Conservation (phyloP, 1,139 yeast species). For the Pneumocystis carinii region DNA sequence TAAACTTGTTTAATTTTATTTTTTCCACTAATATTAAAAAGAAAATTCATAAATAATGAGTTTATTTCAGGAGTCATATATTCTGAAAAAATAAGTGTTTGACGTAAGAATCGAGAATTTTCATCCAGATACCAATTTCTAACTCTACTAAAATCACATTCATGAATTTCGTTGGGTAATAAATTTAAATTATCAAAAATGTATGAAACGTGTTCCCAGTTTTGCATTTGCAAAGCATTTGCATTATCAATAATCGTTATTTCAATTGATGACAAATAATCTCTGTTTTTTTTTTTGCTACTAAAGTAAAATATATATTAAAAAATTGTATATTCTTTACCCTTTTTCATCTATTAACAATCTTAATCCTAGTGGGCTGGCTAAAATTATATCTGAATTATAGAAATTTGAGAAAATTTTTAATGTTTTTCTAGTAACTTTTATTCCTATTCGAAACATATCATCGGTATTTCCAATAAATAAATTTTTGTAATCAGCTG, state of each 20-base stretch:
- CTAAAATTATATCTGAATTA: slow-evolving; percentile 70
- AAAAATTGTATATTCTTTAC: slow-evolving; percentile 1
- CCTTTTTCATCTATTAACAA: slow-evolving; percentile 48
- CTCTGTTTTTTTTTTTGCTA: slow-evolving; percentile 30
- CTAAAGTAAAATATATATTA: slow-evolving; percentile 4
- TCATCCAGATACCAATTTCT: slow-evolving; percentile 89
- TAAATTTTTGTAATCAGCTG: slow-evolving; percentile 63
- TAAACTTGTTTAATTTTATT: slow-evolving; percentile 34
- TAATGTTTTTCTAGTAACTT: slow-evolving; percentile 74
- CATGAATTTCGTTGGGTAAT: slow-evolving; percentile 64
- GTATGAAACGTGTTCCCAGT: slow-evolving; percentile 66
- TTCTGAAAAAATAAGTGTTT: slow-evolving; percentile 59
- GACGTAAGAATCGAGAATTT: slow-evolving; percentile 59
- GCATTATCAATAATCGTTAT: slow-evolving; percentile 65
- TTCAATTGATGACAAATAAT: slow-evolving; percentile 81
- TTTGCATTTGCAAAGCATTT: slow-evolving; percentile 81
- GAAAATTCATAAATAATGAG: slow-evolving; percentile 42
- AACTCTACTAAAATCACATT: slow-evolving; percentile 81
- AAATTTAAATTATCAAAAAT: slow-evolving; percentile 59
- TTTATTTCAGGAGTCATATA: slow-evolving; percentile 70
- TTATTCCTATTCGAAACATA: slow-evolving; percentile 75
- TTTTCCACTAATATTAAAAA: slow-evolving; percentile 53
- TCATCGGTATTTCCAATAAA: slow-evolving; percentile 89
- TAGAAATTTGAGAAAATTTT: slow-evolving; percentile 76
- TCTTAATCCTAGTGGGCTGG: slow-evolving; percentile 84